These are phyloP conservation scores for Oxyria digyna DNA, from an alignment of 148 eudicot species.

Conservation along the genomic window DNA sequence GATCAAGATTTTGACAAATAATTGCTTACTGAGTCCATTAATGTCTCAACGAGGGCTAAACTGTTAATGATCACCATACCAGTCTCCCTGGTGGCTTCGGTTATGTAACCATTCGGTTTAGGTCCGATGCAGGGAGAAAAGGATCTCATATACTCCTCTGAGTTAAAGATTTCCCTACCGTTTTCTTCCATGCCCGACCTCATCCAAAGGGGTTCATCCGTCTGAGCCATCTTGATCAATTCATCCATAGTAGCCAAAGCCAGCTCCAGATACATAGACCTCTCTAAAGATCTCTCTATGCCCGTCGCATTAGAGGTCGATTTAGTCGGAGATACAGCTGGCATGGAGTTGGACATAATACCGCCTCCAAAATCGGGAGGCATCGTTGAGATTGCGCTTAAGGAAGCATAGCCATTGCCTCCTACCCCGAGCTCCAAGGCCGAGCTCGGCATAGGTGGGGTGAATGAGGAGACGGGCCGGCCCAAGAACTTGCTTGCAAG, in stretches of 20 bases:
- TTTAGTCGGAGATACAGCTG: conserved; percentile 35
- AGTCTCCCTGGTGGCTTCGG: conserved; percentile 77
- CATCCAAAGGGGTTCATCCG: conserved; percentile 79
- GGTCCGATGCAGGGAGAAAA: conserved; percentile 55
- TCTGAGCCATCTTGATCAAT: conserved; percentile 68
- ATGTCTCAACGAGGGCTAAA: conserved; percentile 83
- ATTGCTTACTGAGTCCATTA: conserved; percentile 76
- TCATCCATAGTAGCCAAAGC: conserved; percentile 97
- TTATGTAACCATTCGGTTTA: conserved; percentile 65
- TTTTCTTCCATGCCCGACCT: conserved; percentile 29
- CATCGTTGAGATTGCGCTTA: conserved; percentile 27
- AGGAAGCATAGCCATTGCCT: conserved; percentile 42
- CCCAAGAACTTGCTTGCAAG: conserved; percentile 15
- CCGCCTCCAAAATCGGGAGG: conserved; percentile 50
- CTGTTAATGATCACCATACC: conserved; percentile 91
- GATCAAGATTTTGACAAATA: background rate
- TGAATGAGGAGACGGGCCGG: conserved; percentile 37
- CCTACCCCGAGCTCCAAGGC: conserved; percentile 77
- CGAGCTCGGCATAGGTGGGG: conserved; percentile 50
- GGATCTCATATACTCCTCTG: conserved; percentile 60
- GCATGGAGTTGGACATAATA: conserved; percentile 28
- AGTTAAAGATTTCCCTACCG: conserved; percentile 57
- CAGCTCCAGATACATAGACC: conserved; percentile 61
- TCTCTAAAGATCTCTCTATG: conserved; percentile 44
- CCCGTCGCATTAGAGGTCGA: conserved; percentile 21